Evolutionary conservation across 148 eudicot genomes (phyloP).

Genomic region (Cornus florida): DNA sequence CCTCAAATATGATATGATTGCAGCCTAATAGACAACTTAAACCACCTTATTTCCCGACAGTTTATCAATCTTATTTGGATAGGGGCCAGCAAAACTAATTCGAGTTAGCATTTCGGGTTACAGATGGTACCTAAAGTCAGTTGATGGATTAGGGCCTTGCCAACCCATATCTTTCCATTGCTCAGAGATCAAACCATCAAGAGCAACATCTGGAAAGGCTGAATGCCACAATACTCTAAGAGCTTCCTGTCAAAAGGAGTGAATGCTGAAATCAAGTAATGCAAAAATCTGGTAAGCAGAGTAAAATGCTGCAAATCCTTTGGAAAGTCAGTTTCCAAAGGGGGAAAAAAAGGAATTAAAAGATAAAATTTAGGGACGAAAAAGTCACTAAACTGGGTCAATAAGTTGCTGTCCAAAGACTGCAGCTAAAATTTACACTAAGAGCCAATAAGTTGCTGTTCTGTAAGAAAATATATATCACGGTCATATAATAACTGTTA

Average conservation of each 20-base stretch:
- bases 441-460: neutral
- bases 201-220: constrained; percentile 67
- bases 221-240: constrained; percentile 71
- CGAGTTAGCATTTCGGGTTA: neutral
- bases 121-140: constrained; percentile 78
- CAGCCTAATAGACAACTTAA: neutral
- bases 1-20: too few relatives aligned
- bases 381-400: too few relatives aligned
- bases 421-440: neutral
- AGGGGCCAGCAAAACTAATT: neutral
- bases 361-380: too few relatives aligned
- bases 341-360: too few relatives aligned
- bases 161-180: constrained; percentile 99
- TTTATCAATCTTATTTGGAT: neutral
- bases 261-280: constrained; percentile 8
- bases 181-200: constrained; percentile 74
- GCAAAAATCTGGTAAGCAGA: neutral
- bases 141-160: constrained; percentile 94
- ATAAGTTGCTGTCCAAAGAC: too few relatives aligned
- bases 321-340: too few relatives aligned
- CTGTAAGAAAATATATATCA: too few relatives aligned
- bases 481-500: too few relatives aligned
- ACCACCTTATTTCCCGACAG: neutral
- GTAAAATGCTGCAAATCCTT: too few relatives aligned
- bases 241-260: constrained; percentile 55